Percentiles rank a stretch among this genome's conserved stretches.
Evolutionary conservation across 169 alveolate genomes (phyloP).

Genomic region (Cystoisospora suis): DNA sequence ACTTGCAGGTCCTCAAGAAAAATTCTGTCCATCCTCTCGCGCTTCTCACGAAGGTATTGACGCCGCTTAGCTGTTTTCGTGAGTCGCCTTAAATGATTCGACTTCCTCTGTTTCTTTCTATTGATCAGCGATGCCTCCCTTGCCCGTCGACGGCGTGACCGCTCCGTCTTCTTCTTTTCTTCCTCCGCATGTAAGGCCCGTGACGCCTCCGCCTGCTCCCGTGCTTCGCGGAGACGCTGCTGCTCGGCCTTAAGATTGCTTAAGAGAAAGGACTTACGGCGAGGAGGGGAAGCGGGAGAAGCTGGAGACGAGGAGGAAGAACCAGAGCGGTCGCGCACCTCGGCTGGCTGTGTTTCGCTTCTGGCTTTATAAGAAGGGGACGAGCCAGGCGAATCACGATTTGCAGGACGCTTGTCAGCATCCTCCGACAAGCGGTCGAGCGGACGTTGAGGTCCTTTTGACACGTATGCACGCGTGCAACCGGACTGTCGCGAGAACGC

Average conservation of each 20-base stretch:
- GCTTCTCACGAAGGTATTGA: background rate
- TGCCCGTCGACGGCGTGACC: background rate
- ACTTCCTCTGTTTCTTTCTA: constrained; percentile 10
- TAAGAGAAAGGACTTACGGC: background rate
- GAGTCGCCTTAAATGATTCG: background rate
- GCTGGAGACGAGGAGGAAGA: too few species aligned
- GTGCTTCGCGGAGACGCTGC: constrained; percentile 31
- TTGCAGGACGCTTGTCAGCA: too few species aligned
- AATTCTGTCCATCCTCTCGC: background rate
- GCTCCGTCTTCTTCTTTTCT: background rate
- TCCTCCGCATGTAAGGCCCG: background rate
- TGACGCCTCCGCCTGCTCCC: background rate
- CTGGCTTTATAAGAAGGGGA: too few species aligned
- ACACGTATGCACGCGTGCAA: too few species aligned
- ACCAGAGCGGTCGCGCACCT: too few species aligned
- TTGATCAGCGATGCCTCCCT: background rate
- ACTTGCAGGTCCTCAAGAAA: background rate
- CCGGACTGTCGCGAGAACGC: too few species aligned
- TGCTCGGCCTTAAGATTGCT: constrained; percentile 24
- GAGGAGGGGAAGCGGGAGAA: background rate
- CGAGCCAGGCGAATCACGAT: too few species aligned
- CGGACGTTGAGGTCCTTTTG: too few species aligned
- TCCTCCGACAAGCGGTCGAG: too few species aligned
- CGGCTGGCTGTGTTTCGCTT: too few species aligned
- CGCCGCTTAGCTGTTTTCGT: background rate